A percentile compares a stretch with the other conserved stretches of the same genome.
Evolutionary conservation across 495 filamentous ascomycete genomes (phyloP).

Genomic region (Tuber melanosporum): DNA sequence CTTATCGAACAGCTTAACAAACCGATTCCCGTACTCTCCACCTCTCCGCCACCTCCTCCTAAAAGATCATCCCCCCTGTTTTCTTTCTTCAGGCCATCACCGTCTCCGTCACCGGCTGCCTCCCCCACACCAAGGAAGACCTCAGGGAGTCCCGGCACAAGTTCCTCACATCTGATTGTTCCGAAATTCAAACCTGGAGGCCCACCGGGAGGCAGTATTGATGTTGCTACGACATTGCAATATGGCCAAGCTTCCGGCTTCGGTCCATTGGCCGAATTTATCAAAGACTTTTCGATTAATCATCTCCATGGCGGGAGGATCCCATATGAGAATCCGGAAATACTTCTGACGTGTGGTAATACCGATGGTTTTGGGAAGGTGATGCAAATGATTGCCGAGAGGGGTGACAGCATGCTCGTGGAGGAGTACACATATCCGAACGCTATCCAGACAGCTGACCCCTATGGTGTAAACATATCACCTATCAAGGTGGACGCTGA

Average conservation of each 20-base stretch:
- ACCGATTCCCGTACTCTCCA: conserved; percentile 50
- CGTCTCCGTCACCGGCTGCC: conserved; percentile 30
- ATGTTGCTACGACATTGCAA: conserved; percentile 74
- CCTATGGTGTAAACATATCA: conserved; percentile 64
- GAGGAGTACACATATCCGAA: conserved; percentile 76
- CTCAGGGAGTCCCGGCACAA: not conserved
- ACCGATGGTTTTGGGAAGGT: conserved; percentile 81
- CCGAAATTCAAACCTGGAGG: conserved; percentile 58
- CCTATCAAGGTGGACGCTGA: conserved; percentile 67
- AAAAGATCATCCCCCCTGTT: conserved; percentile 22
- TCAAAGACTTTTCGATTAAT: conserved; percentile 68
- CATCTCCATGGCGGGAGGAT: conserved; percentile 68
- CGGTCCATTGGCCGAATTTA: conserved; percentile 63
- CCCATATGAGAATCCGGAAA: conserved; percentile 67
- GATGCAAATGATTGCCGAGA: conserved; percentile 59
- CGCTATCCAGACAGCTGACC: conserved; percentile 58
- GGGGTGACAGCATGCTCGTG: conserved; percentile 60
- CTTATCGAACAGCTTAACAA: conserved; percentile 47
- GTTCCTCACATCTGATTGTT: conserved; percentile 55
- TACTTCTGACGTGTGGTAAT: conserved; percentile 67
- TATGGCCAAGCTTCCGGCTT: conserved; percentile 77
- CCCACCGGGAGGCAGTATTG: conserved; percentile 55
- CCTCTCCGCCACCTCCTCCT: conserved; percentile 29
- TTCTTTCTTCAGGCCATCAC: conserved; percentile 28
- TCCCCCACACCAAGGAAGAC: not conserved